Base-by-base conservation (phyloP, 352 stramenopile species). In the Globisporangium recalcitrans region DNA sequence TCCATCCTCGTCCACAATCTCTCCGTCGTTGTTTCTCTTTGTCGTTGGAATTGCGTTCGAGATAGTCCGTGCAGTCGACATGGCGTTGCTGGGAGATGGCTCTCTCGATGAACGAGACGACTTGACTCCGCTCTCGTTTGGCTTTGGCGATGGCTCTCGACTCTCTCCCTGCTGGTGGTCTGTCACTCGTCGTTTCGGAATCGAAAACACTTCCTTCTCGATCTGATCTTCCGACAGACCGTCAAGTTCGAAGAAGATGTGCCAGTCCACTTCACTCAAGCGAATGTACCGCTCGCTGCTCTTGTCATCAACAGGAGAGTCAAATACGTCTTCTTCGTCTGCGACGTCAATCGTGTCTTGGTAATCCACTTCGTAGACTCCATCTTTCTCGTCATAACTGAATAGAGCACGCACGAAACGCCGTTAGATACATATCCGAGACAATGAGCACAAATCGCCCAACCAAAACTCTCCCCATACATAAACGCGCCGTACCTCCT, bases 151-250 rank as follows among this genome's bases (percentile, higher is more conserved):
- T 9, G 74, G 65, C 10, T 83, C 71, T 52, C 62, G 63, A 49
- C 73, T 80, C 60, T 62, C 73, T 67, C 27, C 7, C 24, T 44
- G 9, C 27, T 56, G 49, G 3, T 57, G 31, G 13, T 67, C 72
- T 16, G 59, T 40, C 9, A 68, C 62, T 14, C 78, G 78, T 24
- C 73, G 75, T 57, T 93, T 95, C 26, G 86, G 86, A 56, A 95
- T 95, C 9, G 82, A 85, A 63, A 95, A 95, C 34, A 95, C 74
- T 7, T 65, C 60, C n/a, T 80, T 69, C 10, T 68, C 69, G 14
- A 80, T 74, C 52, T 89, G 72, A 3, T 91, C 79, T 19, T 82
- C 72, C 1, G 74, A 81, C 42, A 88, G 48, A 1, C 74, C 76
- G 19, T 72, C 67, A 2, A 85, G 62, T 14, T 80, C 71, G 40